phyloP scores from a whole-genome alignment of 257 asterid genomes.

The Solanum pinnatisectum region DNA sequence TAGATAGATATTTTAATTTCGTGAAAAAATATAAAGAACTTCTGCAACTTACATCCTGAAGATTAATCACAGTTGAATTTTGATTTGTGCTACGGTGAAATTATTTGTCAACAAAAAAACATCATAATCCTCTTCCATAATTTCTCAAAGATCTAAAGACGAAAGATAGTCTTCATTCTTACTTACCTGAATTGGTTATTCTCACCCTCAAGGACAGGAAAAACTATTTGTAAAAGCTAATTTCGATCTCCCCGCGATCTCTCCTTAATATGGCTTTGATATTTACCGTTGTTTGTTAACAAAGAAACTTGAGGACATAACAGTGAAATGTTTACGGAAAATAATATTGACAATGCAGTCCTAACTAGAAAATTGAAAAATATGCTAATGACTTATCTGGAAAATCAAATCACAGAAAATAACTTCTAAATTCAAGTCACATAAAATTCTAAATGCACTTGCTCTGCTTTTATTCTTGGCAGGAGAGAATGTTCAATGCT shows the following conservation, averaged over 20 bases:
- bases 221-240: neutral
- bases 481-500: neutral
- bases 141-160: neutral
- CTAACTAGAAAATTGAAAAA: too few relatives aligned
- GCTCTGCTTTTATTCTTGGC: neutral
- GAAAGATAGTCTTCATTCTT: neutral
- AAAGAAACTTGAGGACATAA: neutral
- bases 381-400: neutral
- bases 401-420: neutral
- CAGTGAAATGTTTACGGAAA: neutral
- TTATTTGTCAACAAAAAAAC: neutral
- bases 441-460: neutral
- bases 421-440: neutral
- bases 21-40: too few relatives aligned
- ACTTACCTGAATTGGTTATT: neutral
- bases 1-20: too few relatives aligned
- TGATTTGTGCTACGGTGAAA: neutral
- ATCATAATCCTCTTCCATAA: neutral
- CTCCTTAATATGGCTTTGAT: neutral
- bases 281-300: neutral
- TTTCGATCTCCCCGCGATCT: neutral
- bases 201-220: neutral
- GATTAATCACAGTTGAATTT: too few relatives aligned
- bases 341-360: neutral
- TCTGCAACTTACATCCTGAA: too few relatives aligned